Evolutionary conservation across 441 rosid genomes (phyloP), one percentile per base, ranked within the genome.

Genomic region (Pelargonium exstipulatum): DNA sequence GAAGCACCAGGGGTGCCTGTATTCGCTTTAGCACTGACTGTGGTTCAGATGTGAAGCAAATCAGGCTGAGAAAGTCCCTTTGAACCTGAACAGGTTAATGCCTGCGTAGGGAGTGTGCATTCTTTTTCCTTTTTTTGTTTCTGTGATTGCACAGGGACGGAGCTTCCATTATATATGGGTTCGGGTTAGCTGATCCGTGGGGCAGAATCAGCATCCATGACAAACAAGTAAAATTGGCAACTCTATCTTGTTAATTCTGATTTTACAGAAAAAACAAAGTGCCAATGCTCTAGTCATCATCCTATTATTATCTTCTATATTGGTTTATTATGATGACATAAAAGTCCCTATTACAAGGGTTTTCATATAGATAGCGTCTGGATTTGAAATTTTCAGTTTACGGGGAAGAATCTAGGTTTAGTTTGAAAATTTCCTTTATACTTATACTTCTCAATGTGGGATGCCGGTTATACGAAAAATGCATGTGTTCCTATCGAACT

Each of bases 61-160:
- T 71, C 84, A 83, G 96, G 99, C 99, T 90, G 97, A 90, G 99
- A 95, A 84, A 90, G 97, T 90, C 96, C 99, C 97, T 95, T 91
- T 78, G 99, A 90, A 91, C 99, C 99, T 91, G 97, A 95, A 84
- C 99, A 88, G 96, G 99, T 81, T 90, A 91, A 95, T 91, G 79
- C 99, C 96, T 90, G 99, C 99, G 96, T 85, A 91, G 97, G 99
- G 97, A 95, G 97, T 68, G 96, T 95, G 97, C 96, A 53, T 73
- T 82, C 79, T 79, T 53, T 79, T 78, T 78, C 71, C 26, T 26
- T 68, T 35, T 70, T 69, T 67, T 64, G 32, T 72, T 65, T 75
- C 35, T 66, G 69, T 80, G 85, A 76, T 82, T 86, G 80, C 74
- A 74, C 77, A 84, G 93, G 91, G 66, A 76, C 60, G 78, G 51